Base-by-base conservation (phyloP, 768 basidiomycete genomes). In the Termitomyces sp. region DNA sequence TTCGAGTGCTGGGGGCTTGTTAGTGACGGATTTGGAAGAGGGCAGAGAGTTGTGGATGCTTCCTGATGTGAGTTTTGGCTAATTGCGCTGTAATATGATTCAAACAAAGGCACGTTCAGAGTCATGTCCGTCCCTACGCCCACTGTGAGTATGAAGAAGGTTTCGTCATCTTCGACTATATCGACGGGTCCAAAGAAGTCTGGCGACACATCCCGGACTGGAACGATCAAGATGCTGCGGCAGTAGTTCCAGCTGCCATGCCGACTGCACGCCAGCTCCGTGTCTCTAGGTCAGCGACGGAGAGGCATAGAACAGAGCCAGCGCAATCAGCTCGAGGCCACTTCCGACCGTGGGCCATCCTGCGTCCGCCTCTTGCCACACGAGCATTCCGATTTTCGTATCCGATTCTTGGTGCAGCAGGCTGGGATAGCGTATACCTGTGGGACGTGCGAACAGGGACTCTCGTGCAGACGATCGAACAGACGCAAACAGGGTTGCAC, bases 141-240 rank as follows among this genome's bases (percentile, higher is more conserved):
- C 90, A 92, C 64, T 80, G 82, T 62, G 91, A 92, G 69, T 93
- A 90, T 61, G 83, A 75, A 15, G 71, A 79, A 29, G 90, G 91
- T 9, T 90, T 81, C 64, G 72, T 91, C 48, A 72, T 92, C 48
- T 88, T 90, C 66, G 86, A 91, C 64, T 80, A 86, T 31, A 46
- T 67, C 22, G 78, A 75, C 29, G 76, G 78, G 9, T 65, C 71
- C 60, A 86, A 86, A 61, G 91, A 93, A 66, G 82, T 91, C 15
- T 93, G 90, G 91, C 75, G 86, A 29, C 77, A 75, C 6, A 62
- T 72, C 4, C 72, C 75, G 37, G 70, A 77, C 28, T 66, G 55
- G 33, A 62, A 69, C 13, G 58, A 54, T 8, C 60, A 63, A 6
- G 51, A 57, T 15, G 63, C 66, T 13, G 64, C 64, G 15, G 59